Percentiles rank a stretch among this genome's conserved stretches.
These are phyloP conservation scores for Trichoderma brevicompactum DNA, from an alignment of 2,329 filamentous ascomycete genomes.

Conservation along the genomic window DNA sequence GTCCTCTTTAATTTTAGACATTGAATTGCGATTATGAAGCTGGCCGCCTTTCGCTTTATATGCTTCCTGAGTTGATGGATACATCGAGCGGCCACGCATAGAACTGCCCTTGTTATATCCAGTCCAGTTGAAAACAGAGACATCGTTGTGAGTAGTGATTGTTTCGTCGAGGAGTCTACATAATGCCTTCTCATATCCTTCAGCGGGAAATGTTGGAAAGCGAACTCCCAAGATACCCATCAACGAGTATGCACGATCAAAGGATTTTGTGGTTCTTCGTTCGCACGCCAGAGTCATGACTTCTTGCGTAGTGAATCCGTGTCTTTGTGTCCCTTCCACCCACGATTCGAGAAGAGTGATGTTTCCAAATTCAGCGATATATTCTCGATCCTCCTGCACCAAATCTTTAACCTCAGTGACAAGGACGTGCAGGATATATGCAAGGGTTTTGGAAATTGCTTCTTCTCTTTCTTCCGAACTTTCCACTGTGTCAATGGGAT, in stretches of 20 bases:
- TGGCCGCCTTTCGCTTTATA: slow-evolving; percentile 6
- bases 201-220: slow-evolving; percentile 28
- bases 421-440: slow-evolving; percentile 8
- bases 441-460: neutral
- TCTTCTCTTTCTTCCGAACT: slow-evolving; percentile 1
- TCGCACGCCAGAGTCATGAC: slow-evolving; percentile 24
- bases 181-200: slow-evolving; percentile 28
- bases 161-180: slow-evolving; percentile 28
- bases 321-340: slow-evolving; percentile 13
- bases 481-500: neutral
- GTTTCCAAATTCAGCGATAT: slow-evolving; percentile 26
- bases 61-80: slow-evolving; percentile 25
- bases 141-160: slow-evolving; percentile 24
- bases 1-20: neutral
- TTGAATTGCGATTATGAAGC: slow-evolving; percentile 5
- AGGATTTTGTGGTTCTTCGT: slow-evolving; percentile 16
- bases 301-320: slow-evolving; percentile 20
- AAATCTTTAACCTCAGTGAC: slow-evolving; percentile 11
- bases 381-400: slow-evolving; percentile 11
- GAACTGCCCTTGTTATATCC: slow-evolving; percentile 25
- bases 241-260: slow-evolving; percentile 28
- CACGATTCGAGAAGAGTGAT: slow-evolving; percentile 11
- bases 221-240: slow-evolving; percentile 28
- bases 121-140: slow-evolving; percentile 28
- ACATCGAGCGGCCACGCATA: slow-evolving; percentile 29